Evolutionary conservation across 2,329 filamentous ascomycete genomes (phyloP).

Genomic region (Epichloe gansuensis): DNA sequence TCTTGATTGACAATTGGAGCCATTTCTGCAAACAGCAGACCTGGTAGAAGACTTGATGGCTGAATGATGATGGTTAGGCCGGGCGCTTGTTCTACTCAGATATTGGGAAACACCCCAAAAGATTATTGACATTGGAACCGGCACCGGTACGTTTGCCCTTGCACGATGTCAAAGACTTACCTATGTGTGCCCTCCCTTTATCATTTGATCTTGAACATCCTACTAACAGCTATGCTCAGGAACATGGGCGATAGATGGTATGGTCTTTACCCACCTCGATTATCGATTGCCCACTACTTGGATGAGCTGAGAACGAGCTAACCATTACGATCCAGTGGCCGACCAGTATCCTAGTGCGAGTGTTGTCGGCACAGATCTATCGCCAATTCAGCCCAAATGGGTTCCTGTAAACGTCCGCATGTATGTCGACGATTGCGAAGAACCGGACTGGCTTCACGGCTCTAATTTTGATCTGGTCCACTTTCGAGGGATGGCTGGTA

Average conservation of each 20-base stretch:
- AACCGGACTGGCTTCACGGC: slow-evolving; percentile 43
- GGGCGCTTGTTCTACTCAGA: slow-evolving; percentile 29
- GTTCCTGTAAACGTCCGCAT: slow-evolving; percentile 50
- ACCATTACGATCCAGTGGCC: slow-evolving; percentile 18
- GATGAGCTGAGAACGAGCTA: not conserved
- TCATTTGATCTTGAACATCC: not conserved
- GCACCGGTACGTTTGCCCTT: slow-evolving; percentile 26
- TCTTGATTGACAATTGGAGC: not conserved
- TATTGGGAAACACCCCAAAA: slow-evolving; percentile 27
- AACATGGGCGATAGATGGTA: slow-evolving; percentile 43
- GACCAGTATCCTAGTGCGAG: slow-evolving; percentile 29
- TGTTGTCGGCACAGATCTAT: slow-evolving; percentile 30
- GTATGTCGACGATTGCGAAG: slow-evolving; percentile 47
- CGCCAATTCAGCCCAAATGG: slow-evolving; percentile 33
- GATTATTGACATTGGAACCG: slow-evolving; percentile 37
- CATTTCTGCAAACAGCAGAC: not conserved
- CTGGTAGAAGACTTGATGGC: not conserved
- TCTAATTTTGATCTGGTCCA: slow-evolving; percentile 44
- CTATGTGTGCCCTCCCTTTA: not conserved
- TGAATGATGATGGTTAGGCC: slow-evolving; percentile 12
- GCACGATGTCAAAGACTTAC: not conserved
- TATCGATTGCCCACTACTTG: not conserved
- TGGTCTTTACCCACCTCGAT: not conserved
- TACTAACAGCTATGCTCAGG: slow-evolving; percentile 14
- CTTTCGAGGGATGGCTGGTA: slow-evolving; percentile 35